These are phyloP conservation scores for Knufia fluminis DNA, from an alignment of 2,329 filamentous ascomycete genomes.

Conservation along the genomic window DNA sequence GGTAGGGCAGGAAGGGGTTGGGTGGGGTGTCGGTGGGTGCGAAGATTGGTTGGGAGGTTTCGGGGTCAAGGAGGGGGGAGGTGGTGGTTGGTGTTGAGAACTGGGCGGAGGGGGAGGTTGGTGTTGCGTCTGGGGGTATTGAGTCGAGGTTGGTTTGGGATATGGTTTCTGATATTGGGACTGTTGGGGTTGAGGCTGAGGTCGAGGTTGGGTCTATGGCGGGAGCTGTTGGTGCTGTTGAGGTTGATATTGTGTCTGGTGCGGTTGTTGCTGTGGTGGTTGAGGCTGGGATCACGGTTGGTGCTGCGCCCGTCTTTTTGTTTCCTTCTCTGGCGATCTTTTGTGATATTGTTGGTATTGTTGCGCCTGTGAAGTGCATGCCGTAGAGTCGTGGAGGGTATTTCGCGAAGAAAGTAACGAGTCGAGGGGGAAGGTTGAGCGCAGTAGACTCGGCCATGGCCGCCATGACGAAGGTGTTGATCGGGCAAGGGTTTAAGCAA, in stretches of 20 bases:
- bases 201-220: not conserved
- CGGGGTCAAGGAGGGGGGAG: constrained; percentile 22
- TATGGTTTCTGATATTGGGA: constrained; percentile 26
- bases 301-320: constrained; percentile 4
- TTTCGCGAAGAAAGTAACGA: constrained; percentile 79
- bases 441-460: constrained; percentile 8
- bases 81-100: constrained; percentile 33
- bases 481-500: no score
- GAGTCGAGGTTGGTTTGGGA: constrained; percentile 43
- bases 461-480: constrained; percentile 1
- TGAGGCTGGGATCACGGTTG: not conserved
- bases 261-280: not conserved
- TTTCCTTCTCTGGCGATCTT: constrained; percentile 9
- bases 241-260: constrained; percentile 1
- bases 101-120: constrained; percentile 27
- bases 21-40: constrained; percentile 40
- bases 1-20: constrained; percentile 75
- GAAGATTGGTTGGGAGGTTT: constrained; percentile 19
- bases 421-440: constrained; percentile 55
- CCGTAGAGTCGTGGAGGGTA: constrained; percentile 62
- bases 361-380: constrained; percentile 25
- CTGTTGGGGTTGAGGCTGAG: constrained; percentile 5
- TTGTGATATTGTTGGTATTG: constrained; percentile 11
- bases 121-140: constrained; percentile 23
- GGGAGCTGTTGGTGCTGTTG: constrained; percentile 12